Evolutionary conservation across 495 filamentous ascomycete genomes (phyloP), one percentile per base, ranked within the genome.

Genomic region (Penicillium verhagenii): DNA sequence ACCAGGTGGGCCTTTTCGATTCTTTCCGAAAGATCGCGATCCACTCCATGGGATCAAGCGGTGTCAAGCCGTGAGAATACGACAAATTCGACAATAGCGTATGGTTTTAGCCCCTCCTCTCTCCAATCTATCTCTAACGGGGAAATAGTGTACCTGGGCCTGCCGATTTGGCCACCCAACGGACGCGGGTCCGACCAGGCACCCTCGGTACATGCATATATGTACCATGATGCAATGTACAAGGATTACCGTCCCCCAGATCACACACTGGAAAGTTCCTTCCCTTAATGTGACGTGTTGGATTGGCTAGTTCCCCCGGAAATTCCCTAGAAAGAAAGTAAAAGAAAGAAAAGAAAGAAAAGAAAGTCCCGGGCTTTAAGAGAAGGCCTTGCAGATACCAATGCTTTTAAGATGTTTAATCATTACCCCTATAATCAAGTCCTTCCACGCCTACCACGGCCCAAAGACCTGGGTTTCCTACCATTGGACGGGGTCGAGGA

Each of bases 11-110:
- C 45, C 58, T 38, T 49, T 26, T 24, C 18, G 23, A 19, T 51
- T 52, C 46, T 29, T 55, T 56, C 52, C 58, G 53, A 62, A 59
- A 40, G 49, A 57, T 52, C 59, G 53, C 24, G 54, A 55, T 52
- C 62, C 47, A 64, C 49, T 45, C 49, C 49, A 61, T 65, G 37
- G 16, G 44, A 48, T 52, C 31, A n/a, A 44, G 20, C 24, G 25
- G 44, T 57, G 56, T 57, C 58, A 64, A 28, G 26, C 48, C n/a
- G 6, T 50, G 44, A 29, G 35, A 35, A 33, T 48, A 18, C 26
- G 1, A 38, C 11, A 38, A 31, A 18, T 39, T 7, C 37, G 23
- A 16, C 11, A 35, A 35, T 13, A 35, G 14, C 11, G 33, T 14
- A 14, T 35, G 14, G 5, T 14, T 7, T 25, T 8, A 25, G 6